These are phyloP conservation scores for Anaeromyces robustus DNA, from an alignment of 192 early-diverging fungal species.

Conservation along the genomic window DNA sequence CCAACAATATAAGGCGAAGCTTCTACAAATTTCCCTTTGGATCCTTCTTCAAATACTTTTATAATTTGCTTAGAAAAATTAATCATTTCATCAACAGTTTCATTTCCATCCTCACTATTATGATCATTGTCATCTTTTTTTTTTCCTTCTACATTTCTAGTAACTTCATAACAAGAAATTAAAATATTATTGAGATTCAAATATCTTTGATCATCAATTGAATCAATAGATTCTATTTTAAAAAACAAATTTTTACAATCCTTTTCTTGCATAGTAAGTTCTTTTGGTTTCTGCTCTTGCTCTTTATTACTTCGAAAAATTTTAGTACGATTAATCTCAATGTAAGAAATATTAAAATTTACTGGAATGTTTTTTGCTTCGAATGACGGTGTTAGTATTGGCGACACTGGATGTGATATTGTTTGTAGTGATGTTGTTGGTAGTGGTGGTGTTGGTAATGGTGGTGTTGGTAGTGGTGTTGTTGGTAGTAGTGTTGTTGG, in stretches of 20 bases:
- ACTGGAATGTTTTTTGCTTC: too few species aligned
- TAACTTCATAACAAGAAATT: neutral
- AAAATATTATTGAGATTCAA: neutral
- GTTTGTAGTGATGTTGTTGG: too few species aligned
- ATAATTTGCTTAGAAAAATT: neutral
- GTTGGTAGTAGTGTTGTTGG: too few species aligned
- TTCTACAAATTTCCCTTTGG: neutral
- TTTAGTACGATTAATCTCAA: neutral
- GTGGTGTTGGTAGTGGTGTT: too few species aligned
- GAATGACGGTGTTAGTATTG: too few species aligned
- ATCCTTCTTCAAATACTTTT: neutral
- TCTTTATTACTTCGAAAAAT: neutral
- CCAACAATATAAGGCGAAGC: neutral
- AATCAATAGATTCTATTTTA: neutral
- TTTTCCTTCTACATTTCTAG: neutral
- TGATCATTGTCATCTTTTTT: neutral
- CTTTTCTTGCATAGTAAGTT: neutral
- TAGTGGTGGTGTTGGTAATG: too few species aligned
- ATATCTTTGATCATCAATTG: neutral
- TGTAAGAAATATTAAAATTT: neutral
- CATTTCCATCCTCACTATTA: neutral
- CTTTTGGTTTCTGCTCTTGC: neutral
- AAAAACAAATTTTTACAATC: neutral
- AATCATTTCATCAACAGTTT: neutral
- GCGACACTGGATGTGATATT: too few species aligned